These are phyloP conservation scores for Fusarium hainanense DNA, from an alignment of 2,329 filamentous ascomycete species.

Conservation along the genomic window DNA sequence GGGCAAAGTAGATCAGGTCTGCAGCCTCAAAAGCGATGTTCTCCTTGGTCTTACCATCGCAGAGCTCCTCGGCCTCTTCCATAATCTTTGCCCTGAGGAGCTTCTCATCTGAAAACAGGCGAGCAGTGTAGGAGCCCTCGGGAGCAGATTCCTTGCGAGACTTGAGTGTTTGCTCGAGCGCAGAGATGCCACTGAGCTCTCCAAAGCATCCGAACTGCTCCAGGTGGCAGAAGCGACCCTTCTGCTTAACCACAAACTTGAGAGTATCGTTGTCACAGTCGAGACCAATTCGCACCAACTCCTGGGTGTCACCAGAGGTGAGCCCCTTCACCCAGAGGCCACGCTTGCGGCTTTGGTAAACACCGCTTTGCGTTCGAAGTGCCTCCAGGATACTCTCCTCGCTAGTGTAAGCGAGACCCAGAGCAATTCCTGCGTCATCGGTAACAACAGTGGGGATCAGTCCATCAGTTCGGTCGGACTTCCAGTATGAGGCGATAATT, in stretches of 20 bases:
- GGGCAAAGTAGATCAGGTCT: conserved; percentile 93
- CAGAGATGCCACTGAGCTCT: conserved; percentile 80
- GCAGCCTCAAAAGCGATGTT: conserved; percentile 95
- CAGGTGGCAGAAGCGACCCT: conserved; percentile 93
- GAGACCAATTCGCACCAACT: conserved; percentile 83
- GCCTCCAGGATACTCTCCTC: conserved; percentile 90
- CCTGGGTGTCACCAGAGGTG: conserved; percentile 92
- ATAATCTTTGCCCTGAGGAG: conserved; percentile 95
- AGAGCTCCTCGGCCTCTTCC: conserved; percentile 96
- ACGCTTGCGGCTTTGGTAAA: conserved; percentile 96
- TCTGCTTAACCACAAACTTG: conserved; percentile 89
- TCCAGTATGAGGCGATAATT: conserved; percentile 79
- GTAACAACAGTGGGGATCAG: conserved; percentile 91
- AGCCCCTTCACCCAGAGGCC: conserved; percentile 98
- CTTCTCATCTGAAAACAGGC: conserved; percentile 91
- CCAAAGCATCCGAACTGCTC: conserved; percentile 95
- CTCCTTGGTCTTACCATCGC: conserved; percentile 82
- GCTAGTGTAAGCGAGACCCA: conserved; percentile 95
- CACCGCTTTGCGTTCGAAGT: conserved; percentile 79
- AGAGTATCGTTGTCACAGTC: conserved; percentile 96
- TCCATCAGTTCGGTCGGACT: conserved; percentile 83
- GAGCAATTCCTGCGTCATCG: conserved; percentile 83
- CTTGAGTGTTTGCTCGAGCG: conserved; percentile 86
- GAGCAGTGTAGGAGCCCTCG: conserved; percentile 89
- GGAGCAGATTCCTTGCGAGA: conserved; percentile 86